Conservation (phyloP, 2,329 filamentous ascomycete species). For the Plenodomus tracheiphilus region DNA sequence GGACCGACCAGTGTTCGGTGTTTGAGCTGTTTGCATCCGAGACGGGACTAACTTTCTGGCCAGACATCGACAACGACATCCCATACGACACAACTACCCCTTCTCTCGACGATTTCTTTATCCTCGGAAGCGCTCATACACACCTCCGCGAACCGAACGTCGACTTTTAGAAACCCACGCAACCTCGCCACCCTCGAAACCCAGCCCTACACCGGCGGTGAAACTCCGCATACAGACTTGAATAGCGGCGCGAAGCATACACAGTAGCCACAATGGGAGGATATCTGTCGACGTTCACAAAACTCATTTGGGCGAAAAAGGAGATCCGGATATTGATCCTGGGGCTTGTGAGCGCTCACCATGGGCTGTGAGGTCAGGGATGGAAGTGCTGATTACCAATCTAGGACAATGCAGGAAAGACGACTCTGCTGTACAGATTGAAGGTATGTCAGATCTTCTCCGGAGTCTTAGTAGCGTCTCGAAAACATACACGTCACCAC, state of each 20-base stretch:
- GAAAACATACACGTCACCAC: too few species aligned
- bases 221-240: constrained; percentile 15
- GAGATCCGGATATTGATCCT: constrained; percentile 96
- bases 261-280: constrained; percentile 36
- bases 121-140: background rate
- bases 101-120: background rate
- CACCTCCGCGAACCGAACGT: background rate
- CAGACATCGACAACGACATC: constrained; percentile 21
- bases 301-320: constrained; percentile 77
- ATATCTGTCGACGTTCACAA: constrained; percentile 35
- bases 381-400: constrained; percentile 30
- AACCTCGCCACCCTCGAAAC: background rate
- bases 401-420: constrained; percentile 98
- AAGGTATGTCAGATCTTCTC: constrained; percentile 70
- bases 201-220: constrained; percentile 8
- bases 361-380: background rate
- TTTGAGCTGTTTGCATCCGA: constrained; percentile 29
- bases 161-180: background rate
- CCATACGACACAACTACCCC: constrained; percentile 13
- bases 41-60: constrained; percentile 27
- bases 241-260: constrained; percentile 13
- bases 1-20: constrained; percentile 4
- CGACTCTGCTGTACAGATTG: constrained; percentile 90
- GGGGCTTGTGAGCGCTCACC: constrained; percentile 68
- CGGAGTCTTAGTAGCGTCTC: too few species aligned